Evolutionary conservation across 345 rosid species (phyloP).

Genomic region (Clausena lansium): DNA sequence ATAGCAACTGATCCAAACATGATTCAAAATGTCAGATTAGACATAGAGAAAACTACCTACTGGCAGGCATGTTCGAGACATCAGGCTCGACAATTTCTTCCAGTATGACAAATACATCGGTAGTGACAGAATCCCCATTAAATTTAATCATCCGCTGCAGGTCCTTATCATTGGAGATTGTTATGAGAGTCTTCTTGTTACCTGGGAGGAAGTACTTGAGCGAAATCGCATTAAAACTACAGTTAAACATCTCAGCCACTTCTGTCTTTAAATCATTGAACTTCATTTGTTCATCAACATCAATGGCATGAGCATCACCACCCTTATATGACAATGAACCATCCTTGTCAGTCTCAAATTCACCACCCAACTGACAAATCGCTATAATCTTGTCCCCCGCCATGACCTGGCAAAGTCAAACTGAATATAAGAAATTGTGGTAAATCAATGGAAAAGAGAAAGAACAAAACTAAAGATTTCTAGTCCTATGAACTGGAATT

Average conservation of each 20-base stretch:
- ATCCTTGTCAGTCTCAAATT: constrained; percentile 45
- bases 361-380: constrained; percentile 69
- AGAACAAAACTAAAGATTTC: neutral
- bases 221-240: constrained; percentile 37
- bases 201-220: constrained; percentile 88
- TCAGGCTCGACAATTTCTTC: constrained; percentile 57
- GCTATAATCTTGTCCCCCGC: constrained; percentile 61
- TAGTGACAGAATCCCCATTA: constrained; percentile 50
- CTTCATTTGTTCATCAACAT: constrained; percentile 47
- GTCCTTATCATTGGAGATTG: constrained; percentile 70
- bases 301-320: constrained; percentile 72
- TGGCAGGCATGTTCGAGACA: constrained; percentile 77
- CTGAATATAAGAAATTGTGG: neutral
- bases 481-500: neutral
- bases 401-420: constrained; percentile 47
- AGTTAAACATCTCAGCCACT: constrained; percentile 65
- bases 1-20: constrained; percentile 12
- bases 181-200: constrained; percentile 76
- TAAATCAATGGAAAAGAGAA: neutral
- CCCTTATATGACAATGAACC: constrained; percentile 52
- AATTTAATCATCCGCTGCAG: constrained; percentile 62
- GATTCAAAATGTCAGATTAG: constrained; percentile 6
- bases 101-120: constrained; percentile 60
- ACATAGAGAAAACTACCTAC: constrained; percentile 55
- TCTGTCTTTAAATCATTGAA: constrained; percentile 61